Base-by-base conservation (phyloP, 176 grass and related monocot genomes). In the Oryza australiensis region DNA sequence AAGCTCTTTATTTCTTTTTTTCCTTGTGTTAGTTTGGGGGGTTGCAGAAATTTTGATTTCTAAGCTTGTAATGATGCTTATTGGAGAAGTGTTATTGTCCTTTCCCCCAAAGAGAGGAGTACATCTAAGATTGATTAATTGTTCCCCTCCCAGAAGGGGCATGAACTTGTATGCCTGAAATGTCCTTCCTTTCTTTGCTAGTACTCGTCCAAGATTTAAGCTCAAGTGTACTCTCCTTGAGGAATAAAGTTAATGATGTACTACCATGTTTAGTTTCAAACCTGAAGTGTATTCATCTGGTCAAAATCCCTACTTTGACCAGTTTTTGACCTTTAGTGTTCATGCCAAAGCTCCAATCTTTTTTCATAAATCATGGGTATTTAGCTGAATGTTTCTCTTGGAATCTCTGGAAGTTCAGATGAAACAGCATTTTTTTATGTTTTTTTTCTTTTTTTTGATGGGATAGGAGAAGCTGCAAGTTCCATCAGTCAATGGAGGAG, bases 391-490 rank as follows among this genome's bases (percentile, higher is more conserved):
- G 9, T 0, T 40, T 48, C 9, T 37, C 26, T 13, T 8, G 16
- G 5, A 33, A 23, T 57, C 18, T n/a, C 28, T 1, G 24, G 29
- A 33, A 62, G 18, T 27, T 74, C 7, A 8, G 20, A 77, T 64
- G 6, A 18, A 77, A 20, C 8, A 15, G n/a, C 37, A 49, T 72
- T 1, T 24, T 84, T 84, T 62, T 15, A 8, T 60, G 55, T 8
- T 8, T 60, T 51, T 22, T 2, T 1, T 9, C 28, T 66, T 9
- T 40, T 57, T 13, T 57, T 13, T 66, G 6, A 3, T 59, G 26
- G 43, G 18, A 1, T 29, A 92, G 90, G 87, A 45, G 7, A 92
- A 92, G 74, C 43, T 78, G 60, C 83, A 49, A 2, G 3, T 86
- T 12, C 74, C 82, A 8, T 78, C 79, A 0, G 38, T 66, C 18